Conservation (phyloP, 176 grass and related monocot species). For the Phoenix roebelenii region DNA sequence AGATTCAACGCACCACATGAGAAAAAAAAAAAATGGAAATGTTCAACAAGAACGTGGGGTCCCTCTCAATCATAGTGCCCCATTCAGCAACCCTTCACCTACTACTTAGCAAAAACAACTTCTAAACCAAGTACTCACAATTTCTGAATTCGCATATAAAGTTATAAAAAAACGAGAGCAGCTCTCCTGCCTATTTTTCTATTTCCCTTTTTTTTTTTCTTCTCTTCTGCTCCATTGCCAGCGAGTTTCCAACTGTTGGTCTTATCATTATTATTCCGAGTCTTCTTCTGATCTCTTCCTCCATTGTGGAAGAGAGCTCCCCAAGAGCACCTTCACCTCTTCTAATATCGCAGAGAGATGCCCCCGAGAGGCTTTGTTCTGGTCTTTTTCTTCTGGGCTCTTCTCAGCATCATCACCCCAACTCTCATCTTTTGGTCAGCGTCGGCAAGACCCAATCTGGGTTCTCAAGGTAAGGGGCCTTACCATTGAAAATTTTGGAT, state of each 20-base stretch:
- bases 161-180: too few relatives aligned
- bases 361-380: conserved; percentile 38
- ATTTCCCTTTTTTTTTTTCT: conserved; percentile 7
- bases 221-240: conserved; percentile 9
- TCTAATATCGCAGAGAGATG: conserved; percentile 9
- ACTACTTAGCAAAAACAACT: too few relatives aligned
- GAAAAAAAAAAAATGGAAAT: too few relatives aligned
- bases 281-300: not conserved
- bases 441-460: conserved; percentile 24
- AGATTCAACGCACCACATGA: too few relatives aligned
- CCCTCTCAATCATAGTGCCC: too few relatives aligned
- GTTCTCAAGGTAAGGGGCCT: not conserved
- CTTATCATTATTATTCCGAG: not conserved
- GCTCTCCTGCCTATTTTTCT: not conserved
- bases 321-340: not conserved
- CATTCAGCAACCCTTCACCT: too few relatives aligned
- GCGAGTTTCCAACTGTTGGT: not conserved
- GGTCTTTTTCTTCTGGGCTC: conserved; percentile 35
- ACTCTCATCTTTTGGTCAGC: conserved; percentile 39
- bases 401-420: conserved; percentile 39
- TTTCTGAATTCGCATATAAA: too few relatives aligned
- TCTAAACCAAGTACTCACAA: too few relatives aligned
- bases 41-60: too few relatives aligned
- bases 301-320: not conserved
- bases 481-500: not conserved